phyloP scores from a whole-genome alignment of 2,329 filamentous ascomycete species.

The Talaromyces sp. region DNA sequence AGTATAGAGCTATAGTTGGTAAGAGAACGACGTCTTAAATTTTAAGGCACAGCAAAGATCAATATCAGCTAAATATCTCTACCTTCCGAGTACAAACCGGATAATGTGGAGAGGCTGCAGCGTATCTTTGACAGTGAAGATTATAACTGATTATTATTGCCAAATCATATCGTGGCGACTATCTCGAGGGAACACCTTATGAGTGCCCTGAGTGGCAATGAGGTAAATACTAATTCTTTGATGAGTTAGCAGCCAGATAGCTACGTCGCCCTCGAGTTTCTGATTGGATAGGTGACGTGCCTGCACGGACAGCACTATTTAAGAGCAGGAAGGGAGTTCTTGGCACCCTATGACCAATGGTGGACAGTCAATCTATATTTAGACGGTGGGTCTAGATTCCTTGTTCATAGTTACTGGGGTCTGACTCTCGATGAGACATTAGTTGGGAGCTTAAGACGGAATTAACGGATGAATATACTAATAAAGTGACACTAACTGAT shows the following conservation, averaged over 20 bases:
- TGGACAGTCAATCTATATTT: constrained; percentile 5
- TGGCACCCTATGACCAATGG: not conserved
- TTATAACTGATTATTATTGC: not conserved
- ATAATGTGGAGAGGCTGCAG: constrained; percentile 25
- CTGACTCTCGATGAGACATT: constrained; percentile 14
- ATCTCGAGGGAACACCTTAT: not conserved
- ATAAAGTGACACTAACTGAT: not conserved
- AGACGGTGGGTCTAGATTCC: not conserved
- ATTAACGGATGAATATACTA: constrained; percentile 15
- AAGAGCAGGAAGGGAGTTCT: not conserved
- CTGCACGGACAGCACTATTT: not conserved
- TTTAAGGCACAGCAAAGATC: constrained; percentile 25
- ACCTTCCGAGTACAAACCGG: constrained; percentile 10
- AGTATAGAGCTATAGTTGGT: not conserved
- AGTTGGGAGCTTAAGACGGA: constrained; percentile 11
- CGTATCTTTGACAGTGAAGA: constrained; percentile 21
- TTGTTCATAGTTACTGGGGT: not conserved
- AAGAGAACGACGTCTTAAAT: constrained; percentile 21
- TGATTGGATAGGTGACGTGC: not conserved
- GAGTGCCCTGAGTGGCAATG: not conserved
- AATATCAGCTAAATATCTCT: constrained; percentile 22
- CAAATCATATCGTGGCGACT: not conserved
- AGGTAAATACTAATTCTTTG: not conserved
- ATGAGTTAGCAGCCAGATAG: not conserved
- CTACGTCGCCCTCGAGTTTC: not conserved